Conservation (phyloP, 1,284 basidiomycete species). For the Serendipita sp. region DNA sequence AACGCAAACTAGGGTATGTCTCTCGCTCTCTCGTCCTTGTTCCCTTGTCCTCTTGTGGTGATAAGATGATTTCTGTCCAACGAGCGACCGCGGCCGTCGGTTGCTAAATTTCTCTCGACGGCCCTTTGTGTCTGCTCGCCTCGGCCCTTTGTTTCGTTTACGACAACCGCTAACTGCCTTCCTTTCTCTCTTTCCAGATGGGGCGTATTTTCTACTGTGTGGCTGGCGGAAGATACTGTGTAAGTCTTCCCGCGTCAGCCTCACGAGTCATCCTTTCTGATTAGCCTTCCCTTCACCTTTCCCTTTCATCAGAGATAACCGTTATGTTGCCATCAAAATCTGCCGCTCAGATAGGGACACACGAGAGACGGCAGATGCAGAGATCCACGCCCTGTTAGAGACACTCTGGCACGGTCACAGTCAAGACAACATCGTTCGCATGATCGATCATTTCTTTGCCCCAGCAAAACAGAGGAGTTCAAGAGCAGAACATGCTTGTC, state of each 20-base stretch:
- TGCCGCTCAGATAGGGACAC: conserved; percentile 5
- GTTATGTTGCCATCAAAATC: not conserved
- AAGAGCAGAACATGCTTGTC: not conserved
- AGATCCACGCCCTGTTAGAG: not conserved
- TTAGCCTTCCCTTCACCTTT: not conserved
- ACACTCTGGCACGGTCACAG: not conserved
- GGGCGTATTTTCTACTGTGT: not conserved
- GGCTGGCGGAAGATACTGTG: not conserved
- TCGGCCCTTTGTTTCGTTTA: not conserved
- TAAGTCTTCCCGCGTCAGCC: not conserved
- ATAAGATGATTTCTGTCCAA: not conserved
- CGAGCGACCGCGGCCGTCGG: not conserved
- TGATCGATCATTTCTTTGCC: not conserved
- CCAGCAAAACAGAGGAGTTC: not conserved
- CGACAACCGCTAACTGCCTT: not conserved
- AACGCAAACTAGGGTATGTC: not conserved
- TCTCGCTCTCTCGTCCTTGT: not conserved
- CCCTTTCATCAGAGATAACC: not conserved
- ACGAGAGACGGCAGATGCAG: not conserved
- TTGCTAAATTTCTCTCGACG: not conserved
- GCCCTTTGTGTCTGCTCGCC: not conserved
- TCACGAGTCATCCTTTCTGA: not conserved
- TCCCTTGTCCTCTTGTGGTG: not conserved
- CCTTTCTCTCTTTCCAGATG: not conserved
- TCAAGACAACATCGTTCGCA: not conserved